Base-by-base conservation (phyloP, 148 eudicot genomes). In the Chenopodium formosanum region DNA sequence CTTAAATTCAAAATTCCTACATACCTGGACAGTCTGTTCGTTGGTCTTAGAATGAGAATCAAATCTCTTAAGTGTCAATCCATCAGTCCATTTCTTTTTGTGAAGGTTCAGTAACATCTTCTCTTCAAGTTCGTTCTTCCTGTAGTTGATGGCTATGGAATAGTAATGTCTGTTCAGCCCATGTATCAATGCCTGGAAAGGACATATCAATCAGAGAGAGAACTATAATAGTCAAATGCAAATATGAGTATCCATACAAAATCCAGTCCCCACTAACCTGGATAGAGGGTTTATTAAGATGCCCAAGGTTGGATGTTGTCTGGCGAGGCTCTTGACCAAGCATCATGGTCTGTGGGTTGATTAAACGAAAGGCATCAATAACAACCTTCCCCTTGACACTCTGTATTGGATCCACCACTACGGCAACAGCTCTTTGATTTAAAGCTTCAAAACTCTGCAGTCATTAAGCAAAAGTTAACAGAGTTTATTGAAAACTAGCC, bases 291-390 rank as follows among this genome's bases (percentile, higher is more conserved):
- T 95, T 95, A 82, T 95, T 95, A 37, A 95, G 93, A 88, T 95
- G 97, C 13, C 98, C 98, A 68, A 93, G 93, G 84, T 95, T 95
- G 75, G 98, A 95, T 53, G 98, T 95, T 44, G 98, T 95, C 80
- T 93, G 98, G 46, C 98, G 88, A 73, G 98, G 98, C 82, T 95
- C 98, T 85, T 95, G 98, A 53, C 98, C 98, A 83, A 95, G 98
- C 98, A 95, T 95, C 98, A 95, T 95, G 68, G 98, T 95, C 78
- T 95, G 98, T n/a, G 98, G 98, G 79, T 91, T 95, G 76, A 95
- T 95, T 83, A 95, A 83, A 9, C 98, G 97, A 46, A 95, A 95
- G 68, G 98, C 98, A 87, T 95, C 98, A 83, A 95, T 95, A 31
- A 95, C 98, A 73, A 95, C 98, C 85, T 95, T 95, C 67, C 98